A percentile compares a stretch with the other conserved stretches of the same genome.
These are phyloP conservation scores for Inga leiocalycina DNA, from an alignment of 306 rosid species.

Conservation along the genomic window DNA sequence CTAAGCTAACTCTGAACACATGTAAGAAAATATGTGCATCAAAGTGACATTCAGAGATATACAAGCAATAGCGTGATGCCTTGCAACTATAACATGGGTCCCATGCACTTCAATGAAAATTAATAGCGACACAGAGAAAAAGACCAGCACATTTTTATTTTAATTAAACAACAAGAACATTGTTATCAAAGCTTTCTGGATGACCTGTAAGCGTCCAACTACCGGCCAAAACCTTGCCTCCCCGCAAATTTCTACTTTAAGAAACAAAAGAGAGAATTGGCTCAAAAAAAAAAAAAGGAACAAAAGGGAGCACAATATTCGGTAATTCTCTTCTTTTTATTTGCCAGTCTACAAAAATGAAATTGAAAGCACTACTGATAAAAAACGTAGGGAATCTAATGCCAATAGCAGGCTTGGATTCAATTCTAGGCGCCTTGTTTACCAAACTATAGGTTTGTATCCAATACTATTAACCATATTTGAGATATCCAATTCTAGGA, in stretches of 20 bases:
- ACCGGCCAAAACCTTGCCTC: neutral
- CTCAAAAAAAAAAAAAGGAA: neutral
- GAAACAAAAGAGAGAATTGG: neutral
- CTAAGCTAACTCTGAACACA: neutral
- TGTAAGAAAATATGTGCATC: slow-evolving; percentile 4
- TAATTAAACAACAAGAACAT: neutral
- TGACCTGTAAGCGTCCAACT: neutral
- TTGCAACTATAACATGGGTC: neutral
- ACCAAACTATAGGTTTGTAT: neutral
- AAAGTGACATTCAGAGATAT: slow-evolving; percentile 1
- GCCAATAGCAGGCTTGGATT: slow-evolving; percentile 2
- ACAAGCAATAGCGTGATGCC: neutral
- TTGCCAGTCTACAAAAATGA: neutral
- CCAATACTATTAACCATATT: slow-evolving; percentile 1
- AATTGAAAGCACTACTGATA: neutral
- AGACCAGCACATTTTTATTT: slow-evolving; percentile 1
- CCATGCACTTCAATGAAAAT: neutral
- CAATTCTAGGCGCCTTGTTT: slow-evolving; percentile 5
- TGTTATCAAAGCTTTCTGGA: neutral
- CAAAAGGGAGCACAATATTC: neutral
- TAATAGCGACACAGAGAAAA: neutral
- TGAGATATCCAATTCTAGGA: slow-evolving; percentile 8
- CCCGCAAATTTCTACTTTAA: slow-evolving; percentile 1
- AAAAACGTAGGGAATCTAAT: neutral
- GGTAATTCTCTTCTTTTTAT: neutral